Evolutionary conservation across 164 flowering plant species (phyloP).

Genomic region (Taxillus chinensis): DNA sequence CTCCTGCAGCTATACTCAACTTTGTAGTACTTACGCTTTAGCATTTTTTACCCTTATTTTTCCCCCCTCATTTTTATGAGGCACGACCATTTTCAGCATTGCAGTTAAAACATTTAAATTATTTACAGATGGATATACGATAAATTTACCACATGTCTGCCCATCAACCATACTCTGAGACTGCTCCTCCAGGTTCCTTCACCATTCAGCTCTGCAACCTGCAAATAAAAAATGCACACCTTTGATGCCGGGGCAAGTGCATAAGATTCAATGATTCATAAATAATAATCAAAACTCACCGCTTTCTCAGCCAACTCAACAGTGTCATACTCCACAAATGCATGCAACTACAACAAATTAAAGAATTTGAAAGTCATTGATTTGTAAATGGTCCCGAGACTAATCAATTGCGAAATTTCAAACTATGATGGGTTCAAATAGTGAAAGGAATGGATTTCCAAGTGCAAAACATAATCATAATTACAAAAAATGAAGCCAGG

Average conservation of each 20-base stretch:
- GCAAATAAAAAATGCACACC: neutral
- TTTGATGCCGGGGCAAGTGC: no score
- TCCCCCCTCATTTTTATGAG: neutral
- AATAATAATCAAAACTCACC: constrained; percentile 30
- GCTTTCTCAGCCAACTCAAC: constrained; percentile 93
- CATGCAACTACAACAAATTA: constrained; percentile 62
- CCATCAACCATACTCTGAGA: constrained; percentile 65
- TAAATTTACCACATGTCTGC: constrained; percentile 41
- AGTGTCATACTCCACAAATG: constrained; percentile 91
- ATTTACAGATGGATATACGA: neutral
- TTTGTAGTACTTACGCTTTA: no score
- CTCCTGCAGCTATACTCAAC: no score
- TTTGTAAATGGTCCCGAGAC: neutral
- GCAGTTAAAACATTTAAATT: neutral
- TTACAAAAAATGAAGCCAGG: no score
- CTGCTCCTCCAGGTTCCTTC: constrained; percentile 90
- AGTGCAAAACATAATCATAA: no score
- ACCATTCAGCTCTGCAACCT: constrained; percentile 79
- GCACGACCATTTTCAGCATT: neutral
- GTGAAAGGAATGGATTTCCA: no score
- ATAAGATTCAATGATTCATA: no score
- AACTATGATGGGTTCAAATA: neutral
- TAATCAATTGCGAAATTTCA: neutral
- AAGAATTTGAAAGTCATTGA: neutral
- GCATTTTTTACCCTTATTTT: neutral